phyloP scores from a whole-genome alignment of 768 basidiomycete genomes.

The Mrakia hoshinonis region DNA sequence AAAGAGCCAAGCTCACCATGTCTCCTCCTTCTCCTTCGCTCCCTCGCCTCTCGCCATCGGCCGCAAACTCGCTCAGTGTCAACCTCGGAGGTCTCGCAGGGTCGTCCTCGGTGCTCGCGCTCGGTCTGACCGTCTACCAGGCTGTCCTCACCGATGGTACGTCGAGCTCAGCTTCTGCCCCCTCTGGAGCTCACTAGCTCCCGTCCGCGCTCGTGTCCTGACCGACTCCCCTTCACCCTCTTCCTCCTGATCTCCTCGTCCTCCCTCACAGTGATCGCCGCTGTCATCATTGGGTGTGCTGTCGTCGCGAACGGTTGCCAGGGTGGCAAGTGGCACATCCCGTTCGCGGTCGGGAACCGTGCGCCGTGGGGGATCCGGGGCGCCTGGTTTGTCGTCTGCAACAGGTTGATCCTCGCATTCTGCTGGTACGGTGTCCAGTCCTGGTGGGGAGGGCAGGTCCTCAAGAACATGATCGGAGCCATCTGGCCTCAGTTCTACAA shows the following conservation, averaged over 20 bases:
- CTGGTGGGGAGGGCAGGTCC: slow-evolving; percentile 33
- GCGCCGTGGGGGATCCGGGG: slow-evolving; percentile 28
- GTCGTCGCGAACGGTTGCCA: slow-evolving; percentile 28
- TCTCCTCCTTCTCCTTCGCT: neutral
- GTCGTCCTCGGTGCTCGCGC: slow-evolving; percentile 33
- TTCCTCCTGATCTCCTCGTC: neutral
- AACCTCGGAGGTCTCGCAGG: slow-evolving; percentile 30
- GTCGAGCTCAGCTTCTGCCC: neutral
- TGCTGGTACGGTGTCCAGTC: slow-evolving; percentile 33
- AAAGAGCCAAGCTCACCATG: neutral
- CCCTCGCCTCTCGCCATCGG: neutral
- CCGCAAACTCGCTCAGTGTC: neutral
- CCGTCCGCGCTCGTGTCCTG: neutral
- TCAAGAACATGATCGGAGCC: slow-evolving; percentile 34
- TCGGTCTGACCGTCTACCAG: slow-evolving; percentile 33
- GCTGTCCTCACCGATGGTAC: slow-evolving; percentile 33
- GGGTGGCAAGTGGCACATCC: slow-evolving; percentile 35
- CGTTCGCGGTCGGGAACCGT: slow-evolving; percentile 37
- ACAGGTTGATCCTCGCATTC: slow-evolving; percentile 32
- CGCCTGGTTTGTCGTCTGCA: slow-evolving; percentile 31
- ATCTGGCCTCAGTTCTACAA: slow-evolving; percentile 31
- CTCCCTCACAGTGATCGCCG: neutral
- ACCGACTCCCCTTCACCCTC: neutral
- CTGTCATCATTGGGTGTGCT: slow-evolving; percentile 3
- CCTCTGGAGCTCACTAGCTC: no score